Conservation (phyloP, 257 asterid species). For the Lycium barbarum region DNA sequence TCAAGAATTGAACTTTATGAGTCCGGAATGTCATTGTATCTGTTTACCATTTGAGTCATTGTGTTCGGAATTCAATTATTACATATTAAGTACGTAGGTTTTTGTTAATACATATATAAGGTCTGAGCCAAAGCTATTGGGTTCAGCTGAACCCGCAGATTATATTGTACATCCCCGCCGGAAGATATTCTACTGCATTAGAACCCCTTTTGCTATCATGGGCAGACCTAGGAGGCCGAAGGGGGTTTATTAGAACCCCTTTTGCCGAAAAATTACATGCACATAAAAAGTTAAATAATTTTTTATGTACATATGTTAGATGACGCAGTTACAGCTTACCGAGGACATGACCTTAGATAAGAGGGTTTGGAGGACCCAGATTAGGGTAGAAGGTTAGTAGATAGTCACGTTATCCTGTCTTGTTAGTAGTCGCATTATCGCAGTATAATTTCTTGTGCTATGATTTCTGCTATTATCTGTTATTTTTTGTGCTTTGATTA, state of each 20-base stretch:
- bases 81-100: too few relatives aligned
- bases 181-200: neutral
- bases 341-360: too few relatives aligned
- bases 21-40: neutral
- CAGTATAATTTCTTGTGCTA: too few relatives aligned
- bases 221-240: neutral
- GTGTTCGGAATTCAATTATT: neutral
- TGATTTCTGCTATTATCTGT: too few relatives aligned
- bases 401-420: too few relatives aligned
- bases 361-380: too few relatives aligned
- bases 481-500: too few relatives aligned
- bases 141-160: neutral
- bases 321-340: too few relatives aligned
- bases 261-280: neutral
- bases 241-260: neutral
- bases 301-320: too few relatives aligned
- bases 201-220: neutral
- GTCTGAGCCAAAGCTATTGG: neutral
- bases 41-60: too few relatives aligned
- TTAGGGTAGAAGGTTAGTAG: too few relatives aligned
- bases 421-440: too few relatives aligned
- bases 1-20: neutral
- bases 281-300: neutral
- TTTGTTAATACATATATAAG: neutral
- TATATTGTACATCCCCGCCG: neutral